These are phyloP conservation scores for Silybum marianum DNA, from an alignment of 129 eudicot genomes.

Conservation along the genomic window DNA sequence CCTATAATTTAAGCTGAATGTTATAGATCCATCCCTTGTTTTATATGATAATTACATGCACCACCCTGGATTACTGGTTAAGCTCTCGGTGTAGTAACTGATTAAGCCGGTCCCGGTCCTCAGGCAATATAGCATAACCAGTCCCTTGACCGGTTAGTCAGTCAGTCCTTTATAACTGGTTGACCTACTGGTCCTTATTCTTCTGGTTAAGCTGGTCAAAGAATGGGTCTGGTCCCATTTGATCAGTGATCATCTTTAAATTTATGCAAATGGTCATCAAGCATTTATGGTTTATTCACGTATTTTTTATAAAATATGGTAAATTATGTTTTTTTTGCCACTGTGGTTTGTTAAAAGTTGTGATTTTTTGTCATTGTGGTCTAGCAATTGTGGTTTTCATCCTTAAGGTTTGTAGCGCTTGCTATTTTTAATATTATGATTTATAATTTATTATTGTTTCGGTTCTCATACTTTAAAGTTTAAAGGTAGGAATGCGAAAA, in stretches of 20 bases:
- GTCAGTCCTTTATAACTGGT: background rate
- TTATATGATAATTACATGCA: background rate
- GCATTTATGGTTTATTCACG: background rate
- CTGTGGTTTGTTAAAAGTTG: too few relatives aligned
- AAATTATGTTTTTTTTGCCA: too few relatives aligned
- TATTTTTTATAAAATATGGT: too few relatives aligned
- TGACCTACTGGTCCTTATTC: background rate
- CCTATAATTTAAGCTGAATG: background rate
- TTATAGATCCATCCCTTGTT: background rate
- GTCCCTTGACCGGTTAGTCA: background rate
- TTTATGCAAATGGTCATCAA: background rate
- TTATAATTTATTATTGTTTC: too few relatives aligned
- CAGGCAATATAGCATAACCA: background rate
- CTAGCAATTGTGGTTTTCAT: too few relatives aligned
- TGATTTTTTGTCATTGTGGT: too few relatives aligned
- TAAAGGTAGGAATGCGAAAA: too few relatives aligned
- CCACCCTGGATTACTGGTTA: too few relatives aligned
- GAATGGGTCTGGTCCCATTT: background rate
- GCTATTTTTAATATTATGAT: too few relatives aligned
- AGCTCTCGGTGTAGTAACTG: background rate
- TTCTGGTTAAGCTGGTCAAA: background rate
- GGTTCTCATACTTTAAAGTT: too few relatives aligned
- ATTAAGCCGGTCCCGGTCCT: background rate
- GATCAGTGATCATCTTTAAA: background rate
- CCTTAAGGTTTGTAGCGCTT: too few relatives aligned